Base-by-base conservation (phyloP, 2,329 filamentous ascomycete species). In the Cytospora leucostoma region DNA sequence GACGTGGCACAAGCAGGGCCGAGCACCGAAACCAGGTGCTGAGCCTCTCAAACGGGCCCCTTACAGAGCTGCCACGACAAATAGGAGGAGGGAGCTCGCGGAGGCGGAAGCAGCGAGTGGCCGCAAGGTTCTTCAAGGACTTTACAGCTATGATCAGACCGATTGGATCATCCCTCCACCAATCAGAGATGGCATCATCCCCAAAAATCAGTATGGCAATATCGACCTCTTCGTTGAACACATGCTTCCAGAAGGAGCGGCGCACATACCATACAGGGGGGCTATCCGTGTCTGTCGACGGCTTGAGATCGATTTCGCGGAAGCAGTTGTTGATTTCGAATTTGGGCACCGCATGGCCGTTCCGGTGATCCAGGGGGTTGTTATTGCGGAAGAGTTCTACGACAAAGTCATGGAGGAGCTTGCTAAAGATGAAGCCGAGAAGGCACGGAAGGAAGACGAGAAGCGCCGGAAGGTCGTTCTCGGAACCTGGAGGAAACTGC, bases 1-100 rank as follows among this genome's bases (percentile, higher is more conserved):
- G 74, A 97, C 92, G 1, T 99, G 95, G 95, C 95, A 98, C 74
- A 97, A 97, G 74, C 94, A 97, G 79, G 95, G 95, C 0, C 86
- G 94, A 12, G 89, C 88, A 33, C 87, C 95, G 3, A 83, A 85
- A 33, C 72, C 81, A 0, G 92, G 91, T 3, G 87, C 90, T 68
- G 78, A 86, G 56, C 91, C 95, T 0, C 77, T 97, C 65, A 99
- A 99, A 74, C 83, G 85, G 50, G 95, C 97, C 0, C 92, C 94
- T 0, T 93, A 95, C 73, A 90, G 95, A 50, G 95, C 93, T 17
- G 94, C 97, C 4, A 99, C 95, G 0, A 84, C 91, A 3, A 92
- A 93, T 59, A 85, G 95, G 27, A 91, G 93, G 70, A 87, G 93
- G 56, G 95, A 97, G 74, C 90, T 98, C 51, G 90, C 96, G 69